Base-by-base conservation (phyloP, 2,329 filamentous ascomycete genomes). In the Nemania sp. region DNA sequence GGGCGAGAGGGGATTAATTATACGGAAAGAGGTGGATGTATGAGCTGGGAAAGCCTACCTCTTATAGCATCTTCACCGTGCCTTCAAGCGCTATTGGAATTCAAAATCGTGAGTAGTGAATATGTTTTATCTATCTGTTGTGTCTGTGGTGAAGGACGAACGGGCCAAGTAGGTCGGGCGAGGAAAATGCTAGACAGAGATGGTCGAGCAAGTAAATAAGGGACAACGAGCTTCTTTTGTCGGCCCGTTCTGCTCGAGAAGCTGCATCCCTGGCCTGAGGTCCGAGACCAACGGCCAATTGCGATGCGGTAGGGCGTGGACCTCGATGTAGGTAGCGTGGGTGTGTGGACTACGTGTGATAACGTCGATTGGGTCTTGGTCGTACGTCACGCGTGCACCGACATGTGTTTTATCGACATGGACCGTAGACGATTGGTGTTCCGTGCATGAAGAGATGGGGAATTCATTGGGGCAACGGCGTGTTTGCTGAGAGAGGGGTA, bases 401-500 rank as follows among this genome's bases (percentile, higher is more conserved):
- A n/a, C 20, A 32, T 32, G 47, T 37, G 29, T 20, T n/a, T 42
- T 42, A 25, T 15, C 29, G 17, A 32, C 7, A 32, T 45, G 37
- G 40, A 34, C 15, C 5, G 47, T 45, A 17, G 17, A 46, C 52
- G 12, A 54, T 56, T 54, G 53, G 56, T 21, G 29, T 57, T 46
- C 17, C 35, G 32, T 20, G 43, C 29, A 57, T 57, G n/a, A 32
- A 18, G 32, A 42, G 21, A 54, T 48, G 45, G 47, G 47, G 34
- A n/a, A 42, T 43, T 35, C 25, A 17, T 48, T 43, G 54, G 61
- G 25, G 50, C 21, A 43, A 35, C 47, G 54, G 20, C n/a, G 45
- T 45, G n/a, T n/a, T n/a, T 13, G 45, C 39, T 17, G 57, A 54
- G 61, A 54, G 61, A 63, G 54, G 61, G 57, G 57, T 58, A 63